These are phyloP conservation scores for Aureobasidium mangrovei DNA, from an alignment of 2,329 filamentous ascomycete species.

Conservation along the genomic window DNA sequence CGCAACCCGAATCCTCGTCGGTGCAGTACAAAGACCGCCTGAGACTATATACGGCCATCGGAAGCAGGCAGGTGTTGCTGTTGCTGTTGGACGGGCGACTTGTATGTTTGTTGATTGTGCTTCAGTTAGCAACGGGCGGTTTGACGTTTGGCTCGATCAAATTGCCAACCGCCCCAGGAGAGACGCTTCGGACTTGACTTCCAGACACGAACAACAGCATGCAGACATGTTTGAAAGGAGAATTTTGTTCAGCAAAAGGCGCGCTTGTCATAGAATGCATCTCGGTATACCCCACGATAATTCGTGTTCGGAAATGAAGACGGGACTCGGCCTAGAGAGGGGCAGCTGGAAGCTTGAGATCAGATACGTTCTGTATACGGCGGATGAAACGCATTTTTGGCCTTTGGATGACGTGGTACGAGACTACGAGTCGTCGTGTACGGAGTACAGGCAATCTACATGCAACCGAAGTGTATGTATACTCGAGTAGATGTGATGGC, in stretches of 20 bases:
- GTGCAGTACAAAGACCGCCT: not conserved
- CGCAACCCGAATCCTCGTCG: not conserved
- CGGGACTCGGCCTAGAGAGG: constrained; percentile 3
- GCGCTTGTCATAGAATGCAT: not conserved
- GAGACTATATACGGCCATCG: constrained; percentile 3
- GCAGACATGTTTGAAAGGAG: constrained; percentile 3
- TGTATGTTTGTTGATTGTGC: not conserved
- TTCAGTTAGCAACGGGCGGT: constrained; percentile 8
- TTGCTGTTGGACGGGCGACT: constrained; percentile 4
- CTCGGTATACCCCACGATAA: not conserved
- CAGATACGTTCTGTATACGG: not conserved
- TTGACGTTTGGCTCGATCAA: not conserved
- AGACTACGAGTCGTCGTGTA: not conserved
- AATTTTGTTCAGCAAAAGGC: not conserved
- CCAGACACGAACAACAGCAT: not conserved
- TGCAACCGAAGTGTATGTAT: not conserved
- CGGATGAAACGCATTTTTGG: not conserved
- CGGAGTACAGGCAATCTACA: constrained; percentile 2
- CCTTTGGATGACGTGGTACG: not conserved
- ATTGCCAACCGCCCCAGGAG: constrained; percentile 11
- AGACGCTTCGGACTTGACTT: not conserved
- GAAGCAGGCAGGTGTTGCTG: not conserved
- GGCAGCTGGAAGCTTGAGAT: not conserved
- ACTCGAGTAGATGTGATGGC: not conserved
- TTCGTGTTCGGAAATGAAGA: constrained; percentile 8